Evolutionary conservation across 2,329 filamentous ascomycete species (phyloP).

Genomic region (Fusarium domesticum): DNA sequence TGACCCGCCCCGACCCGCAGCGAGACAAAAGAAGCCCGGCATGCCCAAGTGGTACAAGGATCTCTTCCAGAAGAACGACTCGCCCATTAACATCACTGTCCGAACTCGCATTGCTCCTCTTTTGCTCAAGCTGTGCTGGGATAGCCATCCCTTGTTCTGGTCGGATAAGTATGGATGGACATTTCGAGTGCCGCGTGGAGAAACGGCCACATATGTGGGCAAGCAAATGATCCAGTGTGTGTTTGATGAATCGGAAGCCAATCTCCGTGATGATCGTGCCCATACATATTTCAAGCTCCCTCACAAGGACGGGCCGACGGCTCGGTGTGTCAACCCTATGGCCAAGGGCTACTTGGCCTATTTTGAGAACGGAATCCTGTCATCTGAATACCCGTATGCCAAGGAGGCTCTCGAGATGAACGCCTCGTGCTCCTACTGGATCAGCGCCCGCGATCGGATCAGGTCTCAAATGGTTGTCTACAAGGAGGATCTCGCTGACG

Average conservation of each 20-base stretch:
- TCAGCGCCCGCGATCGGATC: conserved; percentile 89
- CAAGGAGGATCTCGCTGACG: conserved; percentile 53
- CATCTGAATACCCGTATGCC: conserved; percentile 84
- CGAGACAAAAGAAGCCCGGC: conserved; percentile 87
- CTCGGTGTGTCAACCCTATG: conserved; percentile 81
- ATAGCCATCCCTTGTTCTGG: conserved; percentile 86
- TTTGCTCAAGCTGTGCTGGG: conserved; percentile 81
- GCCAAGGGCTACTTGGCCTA: conserved; percentile 88
- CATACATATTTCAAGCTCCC: conserved; percentile 87
- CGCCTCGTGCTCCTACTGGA: conserved; percentile 98
- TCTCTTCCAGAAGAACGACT: conserved; percentile 67
- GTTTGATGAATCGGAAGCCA: conserved; percentile 69
- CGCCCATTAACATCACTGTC: conserved; percentile 74
- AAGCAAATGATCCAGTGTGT: conserved; percentile 73
- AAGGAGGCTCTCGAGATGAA: conserved; percentile 98
- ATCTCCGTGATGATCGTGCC: conserved; percentile 62
- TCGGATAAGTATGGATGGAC: conserved; percentile 92
- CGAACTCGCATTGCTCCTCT: conserved; percentile 85
- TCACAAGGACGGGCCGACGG: conserved; percentile 87
- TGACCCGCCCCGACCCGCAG: conserved; percentile 72
- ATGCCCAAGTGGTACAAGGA: conserved; percentile 97
- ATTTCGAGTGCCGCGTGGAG: conserved; percentile 67
- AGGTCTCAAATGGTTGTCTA: conserved; percentile 95
- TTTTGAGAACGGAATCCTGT: conserved; percentile 84
- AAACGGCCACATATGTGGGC: conserved; percentile 62